Conservation (phyloP, 306 rosid species). For the Crataegus laevigata region DNA sequence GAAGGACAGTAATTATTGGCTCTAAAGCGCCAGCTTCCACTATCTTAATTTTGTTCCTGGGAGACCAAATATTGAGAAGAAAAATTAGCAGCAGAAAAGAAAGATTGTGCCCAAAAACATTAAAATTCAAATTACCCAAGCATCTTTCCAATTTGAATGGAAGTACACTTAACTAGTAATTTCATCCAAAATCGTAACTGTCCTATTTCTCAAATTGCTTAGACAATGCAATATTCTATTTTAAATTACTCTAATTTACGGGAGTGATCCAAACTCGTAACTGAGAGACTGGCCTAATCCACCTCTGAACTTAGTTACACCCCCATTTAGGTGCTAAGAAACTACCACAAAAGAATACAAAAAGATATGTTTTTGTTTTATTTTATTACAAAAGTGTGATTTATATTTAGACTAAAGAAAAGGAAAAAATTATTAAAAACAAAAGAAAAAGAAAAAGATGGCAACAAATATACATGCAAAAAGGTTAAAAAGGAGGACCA, state of each 20-base stretch:
- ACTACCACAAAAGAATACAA: background rate
- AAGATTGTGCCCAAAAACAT: background rate
- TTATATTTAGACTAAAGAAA: background rate
- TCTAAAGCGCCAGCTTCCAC: slow-evolving; percentile 90
- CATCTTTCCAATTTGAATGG: background rate
- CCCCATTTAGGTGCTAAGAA: background rate
- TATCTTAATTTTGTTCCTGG: slow-evolving; percentile 84
- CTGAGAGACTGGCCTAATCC: too few relatives aligned
- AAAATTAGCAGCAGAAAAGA: background rate
- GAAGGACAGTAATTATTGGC: slow-evolving; percentile 68
- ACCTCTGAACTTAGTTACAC: background rate
- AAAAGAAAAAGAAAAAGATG: background rate
- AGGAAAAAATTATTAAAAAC: background rate
- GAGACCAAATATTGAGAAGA: background rate
- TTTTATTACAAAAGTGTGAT: background rate
- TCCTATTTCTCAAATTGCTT: background rate
- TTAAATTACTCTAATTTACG: too few relatives aligned
- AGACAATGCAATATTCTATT: too few relatives aligned
- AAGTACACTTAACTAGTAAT: background rate
- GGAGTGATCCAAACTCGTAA: background rate
- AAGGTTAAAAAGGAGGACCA: background rate
- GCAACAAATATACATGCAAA: background rate
- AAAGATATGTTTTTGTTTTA: background rate
- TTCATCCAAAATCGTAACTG: background rate
- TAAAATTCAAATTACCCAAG: background rate